These are phyloP conservation scores for Phytophthora sojae DNA, from an alignment of 352 stramenopile species.

Conservation along the genomic window DNA sequence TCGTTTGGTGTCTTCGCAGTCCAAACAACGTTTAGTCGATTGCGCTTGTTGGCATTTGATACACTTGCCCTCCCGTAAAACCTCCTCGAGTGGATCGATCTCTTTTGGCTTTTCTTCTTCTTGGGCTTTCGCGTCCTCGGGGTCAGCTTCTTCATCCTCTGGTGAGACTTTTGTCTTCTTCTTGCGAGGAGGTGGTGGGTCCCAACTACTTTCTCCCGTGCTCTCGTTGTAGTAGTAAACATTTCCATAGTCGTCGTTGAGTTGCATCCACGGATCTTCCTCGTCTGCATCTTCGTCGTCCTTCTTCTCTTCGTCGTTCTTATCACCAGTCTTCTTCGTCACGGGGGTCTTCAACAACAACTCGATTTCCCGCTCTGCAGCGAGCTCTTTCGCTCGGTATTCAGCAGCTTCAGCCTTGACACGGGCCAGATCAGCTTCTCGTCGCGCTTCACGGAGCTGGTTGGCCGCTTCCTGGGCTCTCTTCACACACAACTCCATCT, in stretches of 20 bases:
- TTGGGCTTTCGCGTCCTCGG: neutral
- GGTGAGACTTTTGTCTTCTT: conserved; percentile 9
- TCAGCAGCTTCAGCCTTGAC: conserved; percentile 56
- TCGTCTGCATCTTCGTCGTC: conserved; percentile 13
- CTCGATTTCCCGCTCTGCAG: conserved; percentile 43
- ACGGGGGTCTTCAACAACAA: conserved; percentile 15
- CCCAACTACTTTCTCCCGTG: conserved; percentile 64
- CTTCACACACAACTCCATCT: conserved; percentile 65
- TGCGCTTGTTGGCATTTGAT: conserved; percentile 39
- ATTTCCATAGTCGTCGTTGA: conserved; percentile 58
- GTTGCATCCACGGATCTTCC: conserved; percentile 37
- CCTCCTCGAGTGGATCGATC: conserved; percentile 16
- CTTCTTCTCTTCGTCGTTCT: conserved; percentile 18
- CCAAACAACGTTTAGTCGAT: conserved; percentile 66
- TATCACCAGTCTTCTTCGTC: neutral
- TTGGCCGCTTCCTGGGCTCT: conserved; percentile 52
- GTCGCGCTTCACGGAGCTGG: conserved; percentile 64
- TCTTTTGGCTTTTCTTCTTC: conserved; percentile 16
- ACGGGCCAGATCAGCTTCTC: conserved; percentile 65
- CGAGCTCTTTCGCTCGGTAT: conserved; percentile 52
- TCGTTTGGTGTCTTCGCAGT: conserved; percentile 42
- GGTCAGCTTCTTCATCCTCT: conserved; percentile 5
- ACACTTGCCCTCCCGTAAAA: conserved; percentile 43
- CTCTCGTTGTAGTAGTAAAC: conserved; percentile 70
- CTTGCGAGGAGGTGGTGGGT: conserved; percentile 32